Conservation (phyloP, 192 early-diverging fungal genomes). For the Lobosporangium transversale region DNA sequence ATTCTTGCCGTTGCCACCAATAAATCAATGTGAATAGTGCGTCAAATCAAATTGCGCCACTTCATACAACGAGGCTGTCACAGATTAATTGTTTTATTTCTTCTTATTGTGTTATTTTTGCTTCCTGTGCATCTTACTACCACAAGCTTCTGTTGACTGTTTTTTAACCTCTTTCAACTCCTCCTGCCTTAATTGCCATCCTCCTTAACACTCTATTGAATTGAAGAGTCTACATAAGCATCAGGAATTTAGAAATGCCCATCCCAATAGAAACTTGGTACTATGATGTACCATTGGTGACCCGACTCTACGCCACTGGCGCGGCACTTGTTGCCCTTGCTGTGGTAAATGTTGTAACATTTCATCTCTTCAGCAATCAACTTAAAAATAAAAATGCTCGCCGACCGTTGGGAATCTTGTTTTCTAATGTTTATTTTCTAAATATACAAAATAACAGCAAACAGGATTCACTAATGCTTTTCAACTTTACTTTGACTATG, state of each 20-base stretch:
- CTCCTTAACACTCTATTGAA: no score
- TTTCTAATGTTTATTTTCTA: no score
- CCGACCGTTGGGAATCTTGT: constrained; percentile 11
- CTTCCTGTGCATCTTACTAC: not conserved
- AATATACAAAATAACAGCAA: constrained; percentile 71
- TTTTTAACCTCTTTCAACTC: not conserved
- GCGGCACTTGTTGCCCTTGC: constrained; percentile 80
- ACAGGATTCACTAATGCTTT: constrained; percentile 80
- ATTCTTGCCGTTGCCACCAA: constrained; percentile 6
- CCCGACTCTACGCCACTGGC: constrained; percentile 87
- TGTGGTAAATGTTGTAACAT: constrained; percentile 64
- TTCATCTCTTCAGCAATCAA: not conserved
- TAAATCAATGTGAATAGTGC: no score
- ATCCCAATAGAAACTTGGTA: constrained; percentile 88
- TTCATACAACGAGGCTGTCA: not conserved
- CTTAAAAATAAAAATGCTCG: not conserved
- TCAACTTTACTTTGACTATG: constrained; percentile 86
- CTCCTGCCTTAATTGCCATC: not conserved
- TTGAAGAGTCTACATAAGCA: no score
- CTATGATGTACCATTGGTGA: constrained; percentile 86
- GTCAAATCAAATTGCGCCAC: constrained; percentile 16
- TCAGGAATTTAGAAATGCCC: no score
- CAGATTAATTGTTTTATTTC: not conserved
- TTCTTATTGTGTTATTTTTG: not conserved
- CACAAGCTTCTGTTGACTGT: not conserved